Base-by-base conservation (phyloP, 495 filamentous ascomycete genomes). In the Penicillium desertorum region DNA sequence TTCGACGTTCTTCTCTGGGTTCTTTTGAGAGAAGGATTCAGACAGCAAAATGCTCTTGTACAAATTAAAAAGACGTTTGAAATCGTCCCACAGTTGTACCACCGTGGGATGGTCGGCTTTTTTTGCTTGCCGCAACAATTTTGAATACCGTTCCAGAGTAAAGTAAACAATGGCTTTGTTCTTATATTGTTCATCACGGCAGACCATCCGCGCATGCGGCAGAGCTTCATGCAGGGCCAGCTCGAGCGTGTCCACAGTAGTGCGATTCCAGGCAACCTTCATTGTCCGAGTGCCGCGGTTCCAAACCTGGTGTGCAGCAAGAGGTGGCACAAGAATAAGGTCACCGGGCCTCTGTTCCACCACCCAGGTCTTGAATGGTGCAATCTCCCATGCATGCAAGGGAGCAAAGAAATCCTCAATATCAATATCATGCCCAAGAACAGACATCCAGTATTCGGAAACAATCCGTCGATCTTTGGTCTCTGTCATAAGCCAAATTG, bases 261-360 rank as follows among this genome's bases (percentile, higher is more conserved):
- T 96, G n/a, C 94, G 79, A 71, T 98, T 98, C 94, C 94, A 98
- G 6, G 94, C 94, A 22, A 92, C 91, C 70, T 98, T 98, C 82
- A 96, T 89, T 0, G 93, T 98, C 39, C 91, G 79, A 11, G 91
- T 96, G 8, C 94, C 94, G 46, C 94, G 85, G 65, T 98, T 98
- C 94, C 94, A 98, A 22, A 98, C 94, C 65, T 98, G 94, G 65
- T 98, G 94, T 0, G 93, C 91, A n/a, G 92, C 93, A 7, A 98
- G 75, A 7, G 94, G 92, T n/a, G 94, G 94, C 19, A 98, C 87
- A 1, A 98, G 81, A 49, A 98, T 92, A 66, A 97, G 93, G 68
- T 98, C 94, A 8, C 94, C 94, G n/a, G 86, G 82, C 51, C 78
- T 88, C 67, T 98, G 94, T 64, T 98, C 91, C 29, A 96, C 91